These are phyloP conservation scores for Gyrodon lividus DNA, from an alignment of 768 basidiomycete genomes.

Conservation along the genomic window DNA sequence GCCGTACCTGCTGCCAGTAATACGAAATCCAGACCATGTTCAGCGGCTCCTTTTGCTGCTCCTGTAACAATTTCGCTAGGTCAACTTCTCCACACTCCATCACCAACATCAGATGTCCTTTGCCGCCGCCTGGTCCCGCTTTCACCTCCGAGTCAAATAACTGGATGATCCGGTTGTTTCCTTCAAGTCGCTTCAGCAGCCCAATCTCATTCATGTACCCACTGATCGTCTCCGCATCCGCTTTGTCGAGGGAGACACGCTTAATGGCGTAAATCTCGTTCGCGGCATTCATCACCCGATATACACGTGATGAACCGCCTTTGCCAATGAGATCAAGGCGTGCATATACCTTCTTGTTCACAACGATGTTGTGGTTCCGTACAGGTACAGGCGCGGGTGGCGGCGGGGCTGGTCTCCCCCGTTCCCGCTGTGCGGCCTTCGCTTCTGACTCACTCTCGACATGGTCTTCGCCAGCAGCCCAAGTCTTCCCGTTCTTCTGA, in stretches of 20 bases:
- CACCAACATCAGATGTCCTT: constrained; percentile 77
- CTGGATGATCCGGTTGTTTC: constrained; percentile 89
- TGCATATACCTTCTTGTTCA: constrained; percentile 78
- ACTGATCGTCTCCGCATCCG: constrained; percentile 83
- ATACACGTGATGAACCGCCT: constrained; percentile 95
- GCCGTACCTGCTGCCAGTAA: constrained; percentile 92
- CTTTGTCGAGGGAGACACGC: constrained; percentile 85
- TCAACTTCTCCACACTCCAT: constrained; percentile 99
- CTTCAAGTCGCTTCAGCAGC: constrained; percentile 88
- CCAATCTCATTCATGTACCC: constrained; percentile 97
- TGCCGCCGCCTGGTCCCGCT: constrained; percentile 57
- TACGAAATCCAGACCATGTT: constrained; percentile 95
- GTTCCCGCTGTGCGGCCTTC: constrained; percentile 26
- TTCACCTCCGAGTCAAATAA: constrained; percentile 90
- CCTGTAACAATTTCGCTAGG: constrained; percentile 76
- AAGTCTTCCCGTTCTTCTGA: constrained; percentile 39
- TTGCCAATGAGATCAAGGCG: constrained; percentile 88
- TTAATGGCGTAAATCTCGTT: constrained; percentile 90
- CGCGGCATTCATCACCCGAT: constrained; percentile 75
- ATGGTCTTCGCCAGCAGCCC: constrained; percentile 46
- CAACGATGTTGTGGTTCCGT: constrained; percentile 40
- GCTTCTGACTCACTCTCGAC: constrained; percentile 37
- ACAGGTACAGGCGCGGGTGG: constrained; percentile 33
- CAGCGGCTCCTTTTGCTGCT: constrained; percentile 79
- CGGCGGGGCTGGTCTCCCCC: constrained; percentile 35